These are phyloP conservation scores for Mucor irregularis DNA, from an alignment of 371 early-diverging fungal genomes.

Conservation along the genomic window DNA sequence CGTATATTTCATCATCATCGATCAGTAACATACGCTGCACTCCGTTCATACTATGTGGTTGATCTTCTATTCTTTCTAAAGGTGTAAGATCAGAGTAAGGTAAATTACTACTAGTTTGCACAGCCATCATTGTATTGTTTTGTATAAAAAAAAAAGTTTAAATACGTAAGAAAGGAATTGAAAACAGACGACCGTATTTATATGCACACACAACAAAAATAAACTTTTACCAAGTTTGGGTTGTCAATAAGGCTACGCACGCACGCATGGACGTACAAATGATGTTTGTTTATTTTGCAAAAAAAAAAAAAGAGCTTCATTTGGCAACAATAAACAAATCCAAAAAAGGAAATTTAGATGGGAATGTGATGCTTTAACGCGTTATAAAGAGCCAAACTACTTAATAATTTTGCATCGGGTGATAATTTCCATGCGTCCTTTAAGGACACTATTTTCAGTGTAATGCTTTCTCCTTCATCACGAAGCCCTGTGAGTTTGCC, in stretches of 20 bases:
- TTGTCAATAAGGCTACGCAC: too few species aligned
- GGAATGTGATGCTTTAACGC: constrained; percentile 33
- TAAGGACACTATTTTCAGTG: constrained; percentile 63
- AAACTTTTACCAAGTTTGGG: too few species aligned
- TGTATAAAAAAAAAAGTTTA: too few species aligned
- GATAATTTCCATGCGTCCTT: constrained; percentile 66
- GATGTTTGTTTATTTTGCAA: too few species aligned
- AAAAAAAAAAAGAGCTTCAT: neutral
- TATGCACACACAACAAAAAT: too few species aligned
- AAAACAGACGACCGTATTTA: too few species aligned
- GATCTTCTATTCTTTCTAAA: neutral
- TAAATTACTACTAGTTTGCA: too few species aligned
- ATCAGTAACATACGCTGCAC: neutral
- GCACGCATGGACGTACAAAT: too few species aligned
- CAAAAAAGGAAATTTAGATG: constrained; percentile 6
- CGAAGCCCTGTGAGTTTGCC: constrained; percentile 73
- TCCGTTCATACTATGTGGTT: neutral
- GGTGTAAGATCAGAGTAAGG: too few species aligned
- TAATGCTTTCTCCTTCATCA: constrained; percentile 80
- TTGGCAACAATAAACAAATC: constrained; percentile 13
- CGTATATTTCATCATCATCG: constrained; percentile 15
- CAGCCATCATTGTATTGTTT: too few species aligned
- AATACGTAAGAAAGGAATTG: too few species aligned
- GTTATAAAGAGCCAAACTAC: constrained; percentile 70
- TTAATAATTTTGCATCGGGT: constrained; percentile 73